phyloP scores from a whole-genome alignment of 805 yeast genomes.

The Yamadazyma philogaea region DNA sequence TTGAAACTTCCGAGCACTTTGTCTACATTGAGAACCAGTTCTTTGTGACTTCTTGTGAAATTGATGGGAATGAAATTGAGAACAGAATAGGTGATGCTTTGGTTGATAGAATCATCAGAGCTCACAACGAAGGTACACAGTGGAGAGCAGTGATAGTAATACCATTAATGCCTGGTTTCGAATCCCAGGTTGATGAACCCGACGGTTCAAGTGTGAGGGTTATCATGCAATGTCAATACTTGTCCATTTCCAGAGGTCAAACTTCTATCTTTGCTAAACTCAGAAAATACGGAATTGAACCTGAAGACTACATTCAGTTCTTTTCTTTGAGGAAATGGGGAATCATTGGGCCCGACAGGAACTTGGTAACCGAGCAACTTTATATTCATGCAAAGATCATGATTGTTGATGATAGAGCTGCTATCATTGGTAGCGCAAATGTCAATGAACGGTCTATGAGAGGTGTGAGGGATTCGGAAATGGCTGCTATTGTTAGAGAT shows the following conservation, averaged over 20 bases:
- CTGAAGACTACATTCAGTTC: conserved; percentile 88
- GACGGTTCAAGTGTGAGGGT: conserved; percentile 95
- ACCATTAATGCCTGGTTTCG: conserved; percentile 98
- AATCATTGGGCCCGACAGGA: conserved; percentile 70
- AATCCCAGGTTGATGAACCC: conserved; percentile 85
- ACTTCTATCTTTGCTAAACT: conserved; percentile 84
- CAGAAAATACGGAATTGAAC: conserved; percentile 74
- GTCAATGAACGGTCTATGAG: conserved; percentile 95
- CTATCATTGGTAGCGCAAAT: conserved; percentile 95
- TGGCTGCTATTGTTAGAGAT: conserved; percentile 86
- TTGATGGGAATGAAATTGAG: conserved; percentile 79
- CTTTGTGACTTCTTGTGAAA: conserved; percentile 83
- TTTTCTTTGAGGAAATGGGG: conserved; percentile 96
- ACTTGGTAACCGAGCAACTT: conserved; percentile 82
- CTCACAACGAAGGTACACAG: conserved; percentile 66
- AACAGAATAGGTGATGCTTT: conserved; percentile 94
- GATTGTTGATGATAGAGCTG: conserved; percentile 90
- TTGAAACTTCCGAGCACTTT: conserved; percentile 89
- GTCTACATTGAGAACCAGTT: conserved; percentile 95
- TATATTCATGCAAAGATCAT: conserved; percentile 91
- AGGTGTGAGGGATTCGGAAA: conserved; percentile 91
- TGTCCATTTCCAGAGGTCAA: conserved; percentile 88
- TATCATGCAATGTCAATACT: conserved; percentile 93
- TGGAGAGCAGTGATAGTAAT: conserved; percentile 93
- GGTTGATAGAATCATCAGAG: conserved; percentile 92